Evolutionary conservation across 345 rosid species (phyloP).

Genomic region (Iberis pinnata): DNA sequence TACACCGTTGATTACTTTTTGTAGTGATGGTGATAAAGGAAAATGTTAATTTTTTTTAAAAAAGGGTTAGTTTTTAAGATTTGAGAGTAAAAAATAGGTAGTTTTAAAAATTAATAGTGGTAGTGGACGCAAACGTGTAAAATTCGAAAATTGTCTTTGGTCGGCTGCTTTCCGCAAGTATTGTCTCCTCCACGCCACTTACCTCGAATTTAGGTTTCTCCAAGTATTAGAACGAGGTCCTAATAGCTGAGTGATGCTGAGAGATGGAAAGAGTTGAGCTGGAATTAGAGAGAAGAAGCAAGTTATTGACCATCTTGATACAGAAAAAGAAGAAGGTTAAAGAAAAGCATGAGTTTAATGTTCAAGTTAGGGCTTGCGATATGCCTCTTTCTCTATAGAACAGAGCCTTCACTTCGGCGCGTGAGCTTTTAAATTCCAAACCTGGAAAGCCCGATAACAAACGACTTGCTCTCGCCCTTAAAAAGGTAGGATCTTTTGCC

Average conservation of each 20-base stretch:
- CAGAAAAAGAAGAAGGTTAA: constrained; percentile 83
- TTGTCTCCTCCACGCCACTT: no score
- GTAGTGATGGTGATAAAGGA: no score
- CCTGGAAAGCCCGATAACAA: constrained; percentile 79
- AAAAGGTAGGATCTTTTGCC: constrained; percentile 59
- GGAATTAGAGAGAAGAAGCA: constrained; percentile 91
- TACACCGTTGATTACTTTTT: no score
- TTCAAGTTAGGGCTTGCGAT: constrained; percentile 79
- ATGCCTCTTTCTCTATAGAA: constrained; percentile 68
- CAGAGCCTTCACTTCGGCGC: constrained; percentile 66
- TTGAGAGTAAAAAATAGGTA: no score
- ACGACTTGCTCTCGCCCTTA: constrained; percentile 83
- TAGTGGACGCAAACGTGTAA: neutral
- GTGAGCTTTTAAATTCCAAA: constrained; percentile 69
- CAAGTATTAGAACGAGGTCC: neutral
- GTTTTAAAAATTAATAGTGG: no score
- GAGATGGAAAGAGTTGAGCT: constrained; percentile 69
- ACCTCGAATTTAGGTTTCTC: constrained; percentile 12
- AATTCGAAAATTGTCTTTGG: constrained; percentile 14
- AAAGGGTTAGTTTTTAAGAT: no score
- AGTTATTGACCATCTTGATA: constrained; percentile 75
- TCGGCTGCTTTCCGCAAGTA: constrained; percentile 23
- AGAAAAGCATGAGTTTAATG: constrained; percentile 51
- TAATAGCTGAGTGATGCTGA: constrained; percentile 26
- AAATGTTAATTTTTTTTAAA: no score